Evolutionary conservation across 306 rosid species (phyloP).

Genomic region (Acacia melanoxylon): DNA sequence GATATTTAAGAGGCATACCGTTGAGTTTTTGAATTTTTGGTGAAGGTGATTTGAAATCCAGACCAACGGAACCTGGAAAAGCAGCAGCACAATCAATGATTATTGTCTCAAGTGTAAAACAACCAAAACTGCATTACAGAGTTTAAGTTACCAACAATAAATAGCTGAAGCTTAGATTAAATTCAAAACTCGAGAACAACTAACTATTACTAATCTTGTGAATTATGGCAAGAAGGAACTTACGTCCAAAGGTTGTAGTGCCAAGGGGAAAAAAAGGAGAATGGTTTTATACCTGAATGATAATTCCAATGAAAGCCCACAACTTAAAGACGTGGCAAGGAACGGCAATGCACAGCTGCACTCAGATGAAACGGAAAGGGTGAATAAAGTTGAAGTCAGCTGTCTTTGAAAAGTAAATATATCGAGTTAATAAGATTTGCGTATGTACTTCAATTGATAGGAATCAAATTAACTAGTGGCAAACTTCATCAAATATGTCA

Average conservation of each 20-base stretch:
- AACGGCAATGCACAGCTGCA: constrained; percentile 92
- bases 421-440: not conserved
- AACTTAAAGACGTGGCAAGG: constrained; percentile 93
- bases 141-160: not conserved
- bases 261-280: not conserved
- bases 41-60: constrained; percentile 80
- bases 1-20: constrained; percentile 53
- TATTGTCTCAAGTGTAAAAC: constrained; percentile 20
- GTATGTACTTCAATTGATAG: not conserved
- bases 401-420: not conserved
- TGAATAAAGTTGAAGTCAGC: constrained; percentile 17
- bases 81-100: constrained; percentile 12
- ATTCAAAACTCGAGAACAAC: not conserved
- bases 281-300: constrained; percentile 69
- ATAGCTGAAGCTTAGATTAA: not conserved
- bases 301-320: constrained; percentile 92
- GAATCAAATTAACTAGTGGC: not conserved
- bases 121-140: not conserved
- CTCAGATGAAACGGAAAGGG: constrained; percentile 21
- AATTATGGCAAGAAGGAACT: not conserved
- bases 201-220: not conserved
- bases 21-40: constrained; percentile 70
- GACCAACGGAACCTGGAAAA: constrained; percentile 77
- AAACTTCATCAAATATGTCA: not conserved
- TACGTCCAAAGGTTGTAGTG: not conserved